Evolutionary conservation across 768 basidiomycete genomes (phyloP), one percentile per base, ranked within the genome.

Genomic region (Psilocybe subaeruginosa): DNA sequence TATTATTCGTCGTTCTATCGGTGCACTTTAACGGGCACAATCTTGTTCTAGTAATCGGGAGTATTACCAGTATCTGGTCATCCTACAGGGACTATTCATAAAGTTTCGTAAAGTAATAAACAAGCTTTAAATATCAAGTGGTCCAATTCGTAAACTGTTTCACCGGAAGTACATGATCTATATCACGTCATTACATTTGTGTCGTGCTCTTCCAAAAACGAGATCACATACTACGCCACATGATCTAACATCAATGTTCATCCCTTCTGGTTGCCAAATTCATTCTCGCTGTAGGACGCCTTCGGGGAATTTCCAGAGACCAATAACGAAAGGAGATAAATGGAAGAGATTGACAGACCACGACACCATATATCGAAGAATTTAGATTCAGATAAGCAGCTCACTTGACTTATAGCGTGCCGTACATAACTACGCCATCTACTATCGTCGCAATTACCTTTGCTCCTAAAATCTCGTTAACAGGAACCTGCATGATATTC

Each of bases 401-500:
- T 35, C 33, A 35, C 33, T 35, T 35, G 33, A 35, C 33, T 58
- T 53, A 71, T 29, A 78, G 49, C 0, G 33, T 52, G 3, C 93
- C 93, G 69, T 84, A 92, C 8, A 80, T 83, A 17, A 89, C 76
- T 61, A 78, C 74, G 2, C 94, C 94, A 64, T 92, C 93, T 1
- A 95, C 79, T 1, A 92, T 82, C 0, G 94, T 95, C 12, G 89
- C 86, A 41, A 75, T 72, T 5, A 93, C 93, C 60, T 80, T 86
- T 0, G 91, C 81, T 29, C 74, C 69, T 64, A 93, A 70, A 54
- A 96, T 88, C 53, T 93, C 88, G 3, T 74, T 70, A 6, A 75
- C 68, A 0, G 85, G 82, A 0, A 90, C 77, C 2, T 72, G 80
- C 88, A 96, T 88, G 62, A 97, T 88, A 72, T 97, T 86, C 27